Evolutionary conservation across 202 grass and related monocot species (phyloP).

Genomic region (Dendrocalamus latiflorus): DNA sequence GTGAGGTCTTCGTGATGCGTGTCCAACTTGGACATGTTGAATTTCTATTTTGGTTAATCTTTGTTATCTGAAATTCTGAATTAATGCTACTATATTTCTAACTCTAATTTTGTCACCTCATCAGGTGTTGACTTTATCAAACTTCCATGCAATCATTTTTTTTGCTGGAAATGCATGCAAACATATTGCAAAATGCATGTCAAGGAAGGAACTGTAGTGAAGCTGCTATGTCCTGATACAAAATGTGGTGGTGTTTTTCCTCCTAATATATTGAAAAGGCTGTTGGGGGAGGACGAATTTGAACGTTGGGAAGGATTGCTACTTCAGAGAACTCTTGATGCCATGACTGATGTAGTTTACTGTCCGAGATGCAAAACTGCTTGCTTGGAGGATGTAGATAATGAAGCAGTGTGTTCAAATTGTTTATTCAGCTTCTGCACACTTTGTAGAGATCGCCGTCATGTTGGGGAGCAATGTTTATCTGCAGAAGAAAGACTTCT

Average conservation of each 20-base stretch:
- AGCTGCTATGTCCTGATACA: conserved; percentile 70
- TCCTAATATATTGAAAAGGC: conserved; percentile 69
- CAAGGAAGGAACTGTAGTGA: conserved; percentile 82
- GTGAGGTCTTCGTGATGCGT: conserved; percentile 4
- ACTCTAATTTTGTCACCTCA: conserved; percentile 20
- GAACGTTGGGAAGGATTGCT: conserved; percentile 62
- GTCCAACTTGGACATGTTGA: conserved; percentile 9
- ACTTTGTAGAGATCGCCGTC: conserved; percentile 70
- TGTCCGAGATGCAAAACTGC: conserved; percentile 91
- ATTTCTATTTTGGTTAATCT: conserved; percentile 8
- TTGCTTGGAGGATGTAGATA: conserved; percentile 79
- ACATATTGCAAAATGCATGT: conserved; percentile 90
- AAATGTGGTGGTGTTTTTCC: conserved; percentile 68
- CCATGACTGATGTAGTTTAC: conserved; percentile 92
- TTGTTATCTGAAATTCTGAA: conserved; percentile 33
- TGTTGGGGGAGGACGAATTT: conserved; percentile 72
- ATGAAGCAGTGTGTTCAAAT: conserved; percentile 89
- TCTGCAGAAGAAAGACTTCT: conserved; percentile 53
- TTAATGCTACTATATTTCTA: background rate
- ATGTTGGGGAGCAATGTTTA: conserved; percentile 85
- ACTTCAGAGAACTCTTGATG: conserved; percentile 83
- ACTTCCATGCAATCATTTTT: conserved; percentile 90
- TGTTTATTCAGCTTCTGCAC: conserved; percentile 97
- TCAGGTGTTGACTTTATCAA: conserved; percentile 80
- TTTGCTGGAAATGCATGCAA: conserved; percentile 91